Conservation (phyloP, 2,329 filamentous ascomycete species). For the Xylaria sp. region DNA sequence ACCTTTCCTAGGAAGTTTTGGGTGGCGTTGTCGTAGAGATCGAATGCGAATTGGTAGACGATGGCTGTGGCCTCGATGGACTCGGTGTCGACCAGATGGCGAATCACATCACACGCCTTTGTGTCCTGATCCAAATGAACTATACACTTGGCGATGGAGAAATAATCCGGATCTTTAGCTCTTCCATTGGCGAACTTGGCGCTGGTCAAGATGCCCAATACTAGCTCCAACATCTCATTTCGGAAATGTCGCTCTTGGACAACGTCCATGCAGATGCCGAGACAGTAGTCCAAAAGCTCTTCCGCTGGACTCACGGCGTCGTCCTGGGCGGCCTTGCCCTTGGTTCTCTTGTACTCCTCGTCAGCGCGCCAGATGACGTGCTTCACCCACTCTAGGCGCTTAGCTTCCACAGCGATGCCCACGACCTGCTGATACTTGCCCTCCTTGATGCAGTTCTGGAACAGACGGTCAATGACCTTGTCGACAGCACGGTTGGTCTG, state of each 20-base stretch:
- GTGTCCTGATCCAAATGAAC: constrained; percentile 94
- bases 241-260: constrained; percentile 92
- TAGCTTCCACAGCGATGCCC: constrained; percentile 94
- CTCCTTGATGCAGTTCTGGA: constrained; percentile 87
- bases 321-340: constrained; percentile 67
- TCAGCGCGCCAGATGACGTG: constrained; percentile 89
- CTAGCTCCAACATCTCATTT: constrained; percentile 84
- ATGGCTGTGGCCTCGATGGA: constrained; percentile 83
- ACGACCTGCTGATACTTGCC: constrained; percentile 95
- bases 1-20: constrained; percentile 96
- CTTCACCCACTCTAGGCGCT: constrained; percentile 87
- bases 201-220: constrained; percentile 85
- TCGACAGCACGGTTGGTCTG: constrained; percentile 84
- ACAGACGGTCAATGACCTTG: constrained; percentile 85
- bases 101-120: constrained; percentile 87
- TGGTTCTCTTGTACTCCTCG: constrained; percentile 80
- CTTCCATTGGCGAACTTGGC: constrained; percentile 70
- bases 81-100: constrained; percentile 81
- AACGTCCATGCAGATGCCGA: constrained; percentile 97
- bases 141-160: constrained; percentile 96
- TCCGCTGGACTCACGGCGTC: constrained; percentile 73
- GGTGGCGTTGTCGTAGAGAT: constrained; percentile 97
- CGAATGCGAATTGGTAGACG: constrained; percentile 97
- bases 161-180: constrained; percentile 88
- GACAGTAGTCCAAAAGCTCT: constrained; percentile 94